Evolutionary conservation across 306 rosid genomes (phyloP).

Genomic region (Corylus heterophylla): DNA sequence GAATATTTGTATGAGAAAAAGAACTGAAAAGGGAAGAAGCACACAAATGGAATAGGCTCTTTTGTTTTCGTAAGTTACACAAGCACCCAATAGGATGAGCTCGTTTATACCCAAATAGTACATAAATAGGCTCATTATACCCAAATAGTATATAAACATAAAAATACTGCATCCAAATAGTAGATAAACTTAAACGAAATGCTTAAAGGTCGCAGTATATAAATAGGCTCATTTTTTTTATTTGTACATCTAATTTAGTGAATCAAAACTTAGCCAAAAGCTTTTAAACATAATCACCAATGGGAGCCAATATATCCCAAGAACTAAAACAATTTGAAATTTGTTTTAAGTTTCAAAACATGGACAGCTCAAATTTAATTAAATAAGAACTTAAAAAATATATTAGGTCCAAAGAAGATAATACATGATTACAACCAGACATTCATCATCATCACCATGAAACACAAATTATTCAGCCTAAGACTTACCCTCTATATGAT

Average conservation of each 20-base stretch:
- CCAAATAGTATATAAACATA: not conserved
- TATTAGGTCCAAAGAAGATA: not conserved
- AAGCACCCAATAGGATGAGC: not conserved
- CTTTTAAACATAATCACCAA: not conserved
- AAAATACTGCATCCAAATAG: not conserved
- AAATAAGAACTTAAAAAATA: not conserved
- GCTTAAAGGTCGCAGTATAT: not conserved
- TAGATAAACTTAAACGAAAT: not conserved
- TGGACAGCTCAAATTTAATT: not conserved
- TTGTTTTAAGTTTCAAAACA: not conserved
- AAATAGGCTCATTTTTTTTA: not conserved
- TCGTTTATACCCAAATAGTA: not conserved
- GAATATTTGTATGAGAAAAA: not conserved
- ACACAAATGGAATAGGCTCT: not conserved
- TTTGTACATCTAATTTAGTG: not conserved
- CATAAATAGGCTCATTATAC: not conserved
- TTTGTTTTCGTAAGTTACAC: not conserved
- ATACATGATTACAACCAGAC: slow-evolving; percentile 1
- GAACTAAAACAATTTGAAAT: not conserved
- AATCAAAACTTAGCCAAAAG: not conserved
- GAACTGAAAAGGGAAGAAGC: not conserved
- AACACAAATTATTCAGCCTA: slow-evolving; percentile 6
- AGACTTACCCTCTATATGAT: slow-evolving; percentile 59
- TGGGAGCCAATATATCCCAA: not conserved
- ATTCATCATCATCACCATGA: not conserved